These are phyloP conservation scores for Parasitella parasitica DNA, from an alignment of 371 early-diverging fungal genomes.

Conservation along the genomic window DNA sequence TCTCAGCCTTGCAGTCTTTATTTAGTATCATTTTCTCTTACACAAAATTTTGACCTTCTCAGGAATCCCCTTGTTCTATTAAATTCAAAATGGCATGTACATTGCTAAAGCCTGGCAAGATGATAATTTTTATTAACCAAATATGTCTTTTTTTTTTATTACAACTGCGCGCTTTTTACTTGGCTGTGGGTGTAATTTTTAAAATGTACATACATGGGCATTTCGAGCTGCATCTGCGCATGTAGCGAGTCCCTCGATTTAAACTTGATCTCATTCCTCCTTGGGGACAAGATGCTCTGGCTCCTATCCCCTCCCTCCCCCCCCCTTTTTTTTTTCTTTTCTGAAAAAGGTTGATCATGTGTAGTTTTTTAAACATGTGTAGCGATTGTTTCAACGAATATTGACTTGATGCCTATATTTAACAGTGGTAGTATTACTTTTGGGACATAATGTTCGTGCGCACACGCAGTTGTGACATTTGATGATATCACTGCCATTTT, in stretches of 20 bases:
- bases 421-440: background rate
- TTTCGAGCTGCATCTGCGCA: background rate
- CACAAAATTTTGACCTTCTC: conserved; percentile 4
- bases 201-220: background rate
- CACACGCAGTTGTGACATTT: background rate
- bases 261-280: background rate
- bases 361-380: background rate
- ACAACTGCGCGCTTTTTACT: background rate
- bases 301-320: too few species aligned
- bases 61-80: background rate
- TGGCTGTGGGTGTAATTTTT: too few species aligned
- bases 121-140: background rate
- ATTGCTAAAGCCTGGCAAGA: too few species aligned
- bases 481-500: background rate
- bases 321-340: background rate
- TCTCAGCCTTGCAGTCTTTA: background rate
- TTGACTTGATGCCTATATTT: background rate
- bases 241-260: too few species aligned
- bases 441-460: background rate
- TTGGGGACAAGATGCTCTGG: background rate
- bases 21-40: conserved; percentile 1
- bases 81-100: background rate
- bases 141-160: background rate
- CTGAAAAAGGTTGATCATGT: background rate
- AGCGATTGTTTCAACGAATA: background rate